These are phyloP conservation scores for Chaetomium sp. DNA, from an alignment of 2,329 filamentous ascomycete species.

Conservation along the genomic window DNA sequence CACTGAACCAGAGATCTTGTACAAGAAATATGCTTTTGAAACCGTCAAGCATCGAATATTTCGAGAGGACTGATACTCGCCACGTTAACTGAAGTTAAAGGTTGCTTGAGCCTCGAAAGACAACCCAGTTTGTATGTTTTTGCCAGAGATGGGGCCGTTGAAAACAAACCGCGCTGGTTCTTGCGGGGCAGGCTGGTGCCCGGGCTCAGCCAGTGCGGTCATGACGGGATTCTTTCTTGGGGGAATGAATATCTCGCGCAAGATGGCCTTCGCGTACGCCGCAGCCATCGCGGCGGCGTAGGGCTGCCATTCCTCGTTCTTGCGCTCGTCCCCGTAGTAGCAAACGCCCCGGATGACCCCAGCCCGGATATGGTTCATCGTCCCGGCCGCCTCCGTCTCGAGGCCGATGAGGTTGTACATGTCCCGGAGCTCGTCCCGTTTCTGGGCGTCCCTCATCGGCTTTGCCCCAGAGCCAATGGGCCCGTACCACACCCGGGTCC, in stretches of 20 bases:
- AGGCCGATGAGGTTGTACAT: conserved; percentile 1
- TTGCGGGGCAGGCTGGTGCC: background rate
- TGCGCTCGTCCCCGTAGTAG: background rate
- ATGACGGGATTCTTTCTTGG: background rate
- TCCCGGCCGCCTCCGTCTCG: conserved; percentile 6
- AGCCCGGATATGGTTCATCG: background rate
- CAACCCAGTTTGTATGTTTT: background rate
- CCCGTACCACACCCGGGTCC: conserved; percentile 6
- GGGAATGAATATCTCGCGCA: background rate
- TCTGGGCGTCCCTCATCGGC: background rate
- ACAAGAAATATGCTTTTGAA: no score
- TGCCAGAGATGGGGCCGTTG: background rate
- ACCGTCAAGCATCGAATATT: background rate
- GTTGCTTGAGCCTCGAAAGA: background rate
- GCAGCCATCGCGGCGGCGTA: conserved; percentile 4
- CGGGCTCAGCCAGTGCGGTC: background rate
- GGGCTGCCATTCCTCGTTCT: conserved; percentile 2
- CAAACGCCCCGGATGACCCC: conserved; percentile 1
- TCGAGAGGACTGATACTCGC: background rate
- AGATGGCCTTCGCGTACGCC: conserved; percentile 1
- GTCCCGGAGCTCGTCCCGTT: conserved; percentile 5
- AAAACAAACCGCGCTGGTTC: background rate
- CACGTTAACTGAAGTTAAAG: background rate
- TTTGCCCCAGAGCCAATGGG: background rate
- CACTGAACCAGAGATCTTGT: no score